Base-by-base conservation (phyloP, 108 stramenopile genomes). In the Conticribra weissflogii region DNA sequence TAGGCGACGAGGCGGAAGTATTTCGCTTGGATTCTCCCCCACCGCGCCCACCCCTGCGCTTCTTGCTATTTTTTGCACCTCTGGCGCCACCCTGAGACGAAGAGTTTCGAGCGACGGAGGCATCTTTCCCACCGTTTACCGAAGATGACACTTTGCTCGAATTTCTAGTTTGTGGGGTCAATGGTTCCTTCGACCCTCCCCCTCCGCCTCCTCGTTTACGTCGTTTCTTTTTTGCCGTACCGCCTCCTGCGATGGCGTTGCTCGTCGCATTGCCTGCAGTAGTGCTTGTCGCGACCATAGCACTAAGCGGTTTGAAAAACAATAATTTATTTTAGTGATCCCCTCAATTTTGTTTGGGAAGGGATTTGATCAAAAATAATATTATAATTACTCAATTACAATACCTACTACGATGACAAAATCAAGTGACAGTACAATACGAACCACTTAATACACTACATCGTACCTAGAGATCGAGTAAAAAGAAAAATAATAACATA, bases 1-100 rank as follows among this genome's bases (percentile, higher is more conserved):
- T 24, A n/a, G 78, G 76, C 16, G 68, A 70, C 0, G 61, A 41
- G 33, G 55, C 72, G n/a, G n/a, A n/a, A 63, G 21, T 12, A 21
- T 44, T 65, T 45, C 34, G 41, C 22, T 45, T 51, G 63, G 47
- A 59, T 58, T 54, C 59, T 3, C 56, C 52, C 0, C 56, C 49
- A n/a, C 17, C 1, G 17, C 45, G 28, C 14, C 52, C 53, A 4
- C 70, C 59, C 0, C 72, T 55, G 14, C 21, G 28, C 53, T 24
- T 48, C 16, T 29, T 29, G 46, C 45, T 46, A n/a, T 23, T 24
- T 2, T n/a, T 63, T 63, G 28, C 61, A 49, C 47, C 46, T 1
- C 63, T 49, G 31, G 49, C 48, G 18, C 63, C 63, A 29, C 18
- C 47, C 24, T 41, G 22, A n/a, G 61, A 46, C 23, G 61, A 36